Evolutionary conservation across 345 rosid species (phyloP).

Genomic region (Kernera saxatilis): DNA sequence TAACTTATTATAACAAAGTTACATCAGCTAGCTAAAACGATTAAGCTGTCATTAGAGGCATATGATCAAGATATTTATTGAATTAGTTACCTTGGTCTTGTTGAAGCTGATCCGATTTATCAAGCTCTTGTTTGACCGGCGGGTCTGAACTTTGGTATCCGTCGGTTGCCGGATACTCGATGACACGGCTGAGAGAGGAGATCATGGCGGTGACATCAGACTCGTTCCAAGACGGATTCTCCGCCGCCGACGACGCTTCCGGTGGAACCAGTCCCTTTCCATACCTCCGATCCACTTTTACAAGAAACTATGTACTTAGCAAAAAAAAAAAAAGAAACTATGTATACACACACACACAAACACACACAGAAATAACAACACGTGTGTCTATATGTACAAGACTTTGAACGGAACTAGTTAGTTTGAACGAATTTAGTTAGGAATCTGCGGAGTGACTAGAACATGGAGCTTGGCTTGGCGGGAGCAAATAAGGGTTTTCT

Average conservation of each 20-base stretch:
- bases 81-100: conserved; percentile 40
- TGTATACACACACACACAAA: background rate
- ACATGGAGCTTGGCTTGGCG: background rate
- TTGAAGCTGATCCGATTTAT: conserved; percentile 27
- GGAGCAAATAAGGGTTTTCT: conserved; percentile 23
- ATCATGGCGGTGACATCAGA: conserved; percentile 82
- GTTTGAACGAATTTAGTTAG: background rate
- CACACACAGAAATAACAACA: background rate
- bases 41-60: background rate
- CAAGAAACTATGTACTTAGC: background rate
- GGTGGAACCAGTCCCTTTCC: conserved; percentile 73
- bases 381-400: background rate
- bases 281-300: conserved; percentile 73
- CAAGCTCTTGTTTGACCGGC: conserved; percentile 31
- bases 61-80: background rate
- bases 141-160: conserved; percentile 7
- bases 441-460: background rate
- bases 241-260: conserved; percentile 62
- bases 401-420: conserved; percentile 1
- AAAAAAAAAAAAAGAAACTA: no score
- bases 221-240: conserved; percentile 47
- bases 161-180: conserved; percentile 31
- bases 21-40: background rate
- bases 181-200: conserved; percentile 61
- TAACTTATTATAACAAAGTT: conserved; percentile 5